Conservation (phyloP, 441 rosid genomes). For the Euphorbia schlechtendalii region DNA sequence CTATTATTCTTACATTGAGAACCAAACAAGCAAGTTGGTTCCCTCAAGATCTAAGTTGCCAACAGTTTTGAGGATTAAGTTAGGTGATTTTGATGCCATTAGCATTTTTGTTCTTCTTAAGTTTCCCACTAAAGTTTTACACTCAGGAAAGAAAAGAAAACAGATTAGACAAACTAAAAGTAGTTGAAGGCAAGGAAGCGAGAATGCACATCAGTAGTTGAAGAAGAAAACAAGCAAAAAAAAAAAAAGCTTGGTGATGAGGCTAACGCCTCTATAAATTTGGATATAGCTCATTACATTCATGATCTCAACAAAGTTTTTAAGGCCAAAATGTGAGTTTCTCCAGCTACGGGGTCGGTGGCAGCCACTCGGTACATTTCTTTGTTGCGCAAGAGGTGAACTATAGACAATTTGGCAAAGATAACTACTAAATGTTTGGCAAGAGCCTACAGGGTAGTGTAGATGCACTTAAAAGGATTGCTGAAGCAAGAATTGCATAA, state of each 20-base stretch:
- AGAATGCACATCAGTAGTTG: background rate
- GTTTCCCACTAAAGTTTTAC: background rate
- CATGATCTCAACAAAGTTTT: background rate
- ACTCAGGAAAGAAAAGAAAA: background rate
- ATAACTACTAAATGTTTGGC: background rate
- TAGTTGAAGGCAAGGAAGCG: too few species aligned
- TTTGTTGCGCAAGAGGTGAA: background rate
- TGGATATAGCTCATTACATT: background rate
- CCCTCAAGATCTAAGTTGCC: background rate
- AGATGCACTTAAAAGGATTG: background rate
- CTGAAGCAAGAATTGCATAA: background rate
- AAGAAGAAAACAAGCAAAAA: background rate
- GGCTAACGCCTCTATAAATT: background rate
- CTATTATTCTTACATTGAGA: background rate
- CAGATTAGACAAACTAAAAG: too few species aligned
- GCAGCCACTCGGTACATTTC: background rate
- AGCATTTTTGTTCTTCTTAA: background rate
- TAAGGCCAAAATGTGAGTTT: background rate
- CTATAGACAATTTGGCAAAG: background rate
- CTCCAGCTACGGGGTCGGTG: background rate
- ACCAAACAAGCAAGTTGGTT: background rate
- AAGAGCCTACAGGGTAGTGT: background rate
- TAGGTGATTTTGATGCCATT: slow-evolving; percentile 2
- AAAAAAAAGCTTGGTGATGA: too few species aligned
- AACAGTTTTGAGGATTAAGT: background rate